Base-by-base conservation (phyloP, 306 rosid species). In the Inga oerstediana region DNA sequence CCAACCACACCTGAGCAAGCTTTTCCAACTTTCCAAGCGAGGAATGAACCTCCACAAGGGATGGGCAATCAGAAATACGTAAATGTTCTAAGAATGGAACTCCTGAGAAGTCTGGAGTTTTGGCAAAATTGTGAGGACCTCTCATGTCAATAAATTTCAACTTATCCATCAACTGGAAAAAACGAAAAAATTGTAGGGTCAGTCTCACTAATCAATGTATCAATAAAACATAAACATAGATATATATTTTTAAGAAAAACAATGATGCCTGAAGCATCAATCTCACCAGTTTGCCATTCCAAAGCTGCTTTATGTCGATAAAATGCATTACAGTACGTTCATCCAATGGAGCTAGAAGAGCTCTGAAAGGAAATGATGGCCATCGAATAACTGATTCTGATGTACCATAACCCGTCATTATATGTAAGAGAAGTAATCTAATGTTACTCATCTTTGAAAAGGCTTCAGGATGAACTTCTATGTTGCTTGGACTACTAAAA, bases 21-120 rank as follows among this genome's bases (percentile, higher is more conserved):
- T 3, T 1, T 62, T 11, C 12, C 68, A 62, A 27, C 8, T 1
- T 0, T 62, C 37, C 37, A 62, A 62, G 17, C 1, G 37, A 62
- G 2, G 7, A 3, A 27, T 62, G 68, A 1, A 62, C 37, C 37
- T 10, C 12, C 1, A 11, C 19, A 10, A 62, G 68, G 17, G 37
- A 54, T 56, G 0, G 8, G 34, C 51, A 37, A 0, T 35, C 14
- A n/a, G 0, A 0, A 6, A 75, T 69, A 22, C 0, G 0, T 41
- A 75, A 54, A 52, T 17, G 13, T 35, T 75, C 68, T 4, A 75
- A 41, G 34, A 35, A 2, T 10, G 66, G 34, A 59, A 22, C 66
- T 2, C 66, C 1, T 22, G 15, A 59, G 34, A 59, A 59, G 14
- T 59, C 34, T 3, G 34, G 34, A 59, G 34, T 59, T n/a, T 59